These are phyloP conservation scores for Scytalidium lignicola DNA, from an alignment of 2,329 filamentous ascomycete genomes.

Conservation along the genomic window DNA sequence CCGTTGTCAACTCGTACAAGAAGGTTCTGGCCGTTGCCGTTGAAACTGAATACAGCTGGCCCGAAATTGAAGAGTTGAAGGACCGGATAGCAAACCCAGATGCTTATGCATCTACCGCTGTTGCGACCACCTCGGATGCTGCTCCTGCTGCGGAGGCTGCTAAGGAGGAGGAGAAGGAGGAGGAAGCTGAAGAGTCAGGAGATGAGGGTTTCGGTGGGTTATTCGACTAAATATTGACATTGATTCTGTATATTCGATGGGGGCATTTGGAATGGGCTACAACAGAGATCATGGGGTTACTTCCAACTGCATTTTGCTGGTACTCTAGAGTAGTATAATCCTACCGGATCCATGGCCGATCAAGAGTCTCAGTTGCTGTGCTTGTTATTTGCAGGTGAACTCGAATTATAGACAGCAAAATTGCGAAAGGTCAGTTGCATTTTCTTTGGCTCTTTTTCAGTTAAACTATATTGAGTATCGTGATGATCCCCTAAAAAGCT, in stretches of 20 bases:
- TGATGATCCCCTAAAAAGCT: slow-evolving; percentile 32
- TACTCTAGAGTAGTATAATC: slow-evolving; percentile 19
- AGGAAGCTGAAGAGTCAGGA: slow-evolving; percentile 61
- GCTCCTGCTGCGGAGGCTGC: slow-evolving; percentile 45
- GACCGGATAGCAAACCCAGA: slow-evolving; percentile 99
- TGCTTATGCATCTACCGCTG: slow-evolving; percentile 79
- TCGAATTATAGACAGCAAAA: not conserved
- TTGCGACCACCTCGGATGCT: slow-evolving; percentile 50
- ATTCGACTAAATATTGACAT: slow-evolving; percentile 53
- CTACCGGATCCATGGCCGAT: not conserved
- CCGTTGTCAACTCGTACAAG: slow-evolving; percentile 97
- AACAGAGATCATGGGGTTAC: slow-evolving; percentile 18
- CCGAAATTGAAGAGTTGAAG: slow-evolving; percentile 96
- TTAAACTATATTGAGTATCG: slow-evolving; percentile 13
- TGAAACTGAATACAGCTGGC: slow-evolving; percentile 88
- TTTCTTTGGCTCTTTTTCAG: slow-evolving; percentile 6
- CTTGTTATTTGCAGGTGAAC: not conserved
- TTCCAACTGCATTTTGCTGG: slow-evolving; percentile 15
- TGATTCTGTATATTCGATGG: slow-evolving; percentile 16
- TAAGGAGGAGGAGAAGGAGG: slow-evolving; percentile 57
- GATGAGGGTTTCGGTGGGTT: slow-evolving; percentile 70
- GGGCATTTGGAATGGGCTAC: slow-evolving; percentile 9
- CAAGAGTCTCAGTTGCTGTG: not conserved
- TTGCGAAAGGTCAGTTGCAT: slow-evolving; percentile 18
- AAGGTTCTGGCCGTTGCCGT: slow-evolving; percentile 86